phyloP scores from a whole-genome alignment of 2,329 filamentous ascomycete genomes.

The Penicillium janthinellum region DNA sequence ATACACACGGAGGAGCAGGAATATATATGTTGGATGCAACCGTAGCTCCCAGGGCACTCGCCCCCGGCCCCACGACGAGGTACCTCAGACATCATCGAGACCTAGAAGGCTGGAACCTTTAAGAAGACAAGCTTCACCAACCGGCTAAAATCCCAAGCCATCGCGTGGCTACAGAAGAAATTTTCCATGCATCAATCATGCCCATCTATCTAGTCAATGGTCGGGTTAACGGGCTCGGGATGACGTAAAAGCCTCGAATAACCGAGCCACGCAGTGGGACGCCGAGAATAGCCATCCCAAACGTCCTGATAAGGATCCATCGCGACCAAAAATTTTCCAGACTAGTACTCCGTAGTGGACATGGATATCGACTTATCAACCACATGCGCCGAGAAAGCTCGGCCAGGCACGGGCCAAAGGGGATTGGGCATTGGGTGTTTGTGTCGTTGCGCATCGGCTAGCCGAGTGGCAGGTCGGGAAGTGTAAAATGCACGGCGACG shows the following conservation, averaged over 20 bases:
- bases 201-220: background rate
- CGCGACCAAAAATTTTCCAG: background rate
- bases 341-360: background rate
- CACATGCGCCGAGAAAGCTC: background rate
- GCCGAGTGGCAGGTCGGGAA: constrained; percentile 2
- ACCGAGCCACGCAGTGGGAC: constrained; percentile 10
- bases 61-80: background rate
- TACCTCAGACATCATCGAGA: background rate
- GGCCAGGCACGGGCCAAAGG: constrained; percentile 3
- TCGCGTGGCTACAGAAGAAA: background rate
- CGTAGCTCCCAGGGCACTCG: background rate
- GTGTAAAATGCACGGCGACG: background rate
- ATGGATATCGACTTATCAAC: background rate
- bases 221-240: background rate
- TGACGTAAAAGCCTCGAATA: constrained; percentile 21
- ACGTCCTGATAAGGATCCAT: constrained; percentile 4
- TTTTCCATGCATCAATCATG: no score
- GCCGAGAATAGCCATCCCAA: constrained; percentile 14
- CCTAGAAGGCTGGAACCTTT: background rate
- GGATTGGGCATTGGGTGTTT: background rate
- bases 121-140: background rate
- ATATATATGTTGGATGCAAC: background rate
- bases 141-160: background rate
- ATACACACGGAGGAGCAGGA: no score
- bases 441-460: background rate